These are phyloP conservation scores for Ogataea paraovalis DNA, from an alignment of 805 yeast species.

Conservation along the genomic window DNA sequence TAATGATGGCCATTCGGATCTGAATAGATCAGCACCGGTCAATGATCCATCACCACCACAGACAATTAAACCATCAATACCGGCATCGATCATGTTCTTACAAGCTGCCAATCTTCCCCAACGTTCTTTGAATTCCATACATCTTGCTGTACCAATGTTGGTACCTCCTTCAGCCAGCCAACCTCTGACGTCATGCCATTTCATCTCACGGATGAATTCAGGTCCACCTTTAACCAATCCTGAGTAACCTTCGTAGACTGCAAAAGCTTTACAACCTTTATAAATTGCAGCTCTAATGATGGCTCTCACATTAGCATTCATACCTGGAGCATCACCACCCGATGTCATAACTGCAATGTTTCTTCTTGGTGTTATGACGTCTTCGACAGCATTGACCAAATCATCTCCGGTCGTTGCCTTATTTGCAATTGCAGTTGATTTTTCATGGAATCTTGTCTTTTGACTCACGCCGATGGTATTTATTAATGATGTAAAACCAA, in stretches of 20 bases:
- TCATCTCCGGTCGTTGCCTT: not conserved
- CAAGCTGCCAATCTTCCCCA: slow-evolving; percentile 63
- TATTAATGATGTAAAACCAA: slow-evolving; percentile 69
- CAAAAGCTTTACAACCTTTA: slow-evolving; percentile 62
- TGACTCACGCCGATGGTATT: slow-evolving; percentile 45
- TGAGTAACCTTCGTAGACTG: slow-evolving; percentile 69
- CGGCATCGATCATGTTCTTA: slow-evolving; percentile 60
- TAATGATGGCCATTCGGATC: slow-evolving; percentile 74
- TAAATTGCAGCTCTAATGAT: slow-evolving; percentile 66
- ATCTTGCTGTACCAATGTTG: slow-evolving; percentile 74
- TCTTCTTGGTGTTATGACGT: slow-evolving; percentile 18
- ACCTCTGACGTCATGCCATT: slow-evolving; percentile 72
- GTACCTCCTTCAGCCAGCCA: slow-evolving; percentile 74
- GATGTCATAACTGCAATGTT: slow-evolving; percentile 76
- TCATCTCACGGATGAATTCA: slow-evolving; percentile 53
- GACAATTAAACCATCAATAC: slow-evolving; percentile 74
- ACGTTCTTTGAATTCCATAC: slow-evolving; percentile 62
- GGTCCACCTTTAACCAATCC: slow-evolving; percentile 66
- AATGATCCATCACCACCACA: slow-evolving; percentile 85
- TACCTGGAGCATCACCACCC: slow-evolving; percentile 81
- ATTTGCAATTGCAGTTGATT: not conserved
- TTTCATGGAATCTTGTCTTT: not conserved
- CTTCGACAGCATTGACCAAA: not conserved
- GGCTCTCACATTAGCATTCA: slow-evolving; percentile 74
- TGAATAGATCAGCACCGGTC: slow-evolving; percentile 76